phyloP scores from a whole-genome alignment of 108 stramenopile species.

The Nitzschia sp. region DNA sequence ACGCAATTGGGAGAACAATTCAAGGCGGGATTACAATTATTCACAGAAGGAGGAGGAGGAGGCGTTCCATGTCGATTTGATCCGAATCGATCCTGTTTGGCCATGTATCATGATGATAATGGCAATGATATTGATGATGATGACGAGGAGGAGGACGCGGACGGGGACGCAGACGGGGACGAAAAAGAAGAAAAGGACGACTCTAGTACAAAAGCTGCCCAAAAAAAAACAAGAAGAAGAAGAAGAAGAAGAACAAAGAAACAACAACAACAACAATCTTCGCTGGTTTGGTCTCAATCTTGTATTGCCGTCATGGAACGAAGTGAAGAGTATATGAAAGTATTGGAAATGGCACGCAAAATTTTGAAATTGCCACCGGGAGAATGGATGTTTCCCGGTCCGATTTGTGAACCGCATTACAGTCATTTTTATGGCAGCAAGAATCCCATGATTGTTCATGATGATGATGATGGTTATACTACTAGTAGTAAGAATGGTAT shows the following conservation, averaged over 20 bases:
- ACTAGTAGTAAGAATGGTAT: no score
- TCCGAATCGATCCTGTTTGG: neutral
- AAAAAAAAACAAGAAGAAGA: no score
- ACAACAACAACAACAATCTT: neutral
- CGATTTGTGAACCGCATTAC: conserved; percentile 2
- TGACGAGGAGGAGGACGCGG: no score
- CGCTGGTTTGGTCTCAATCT: conserved; percentile 4
- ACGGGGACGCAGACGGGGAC: no score
- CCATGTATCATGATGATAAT: conserved; percentile 6
- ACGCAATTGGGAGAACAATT: conserved; percentile 1
- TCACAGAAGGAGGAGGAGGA: no score
- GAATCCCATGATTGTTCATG: no score
- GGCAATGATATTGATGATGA: no score
- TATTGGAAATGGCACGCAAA: neutral
- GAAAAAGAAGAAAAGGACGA: no score
- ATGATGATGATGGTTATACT: neutral
- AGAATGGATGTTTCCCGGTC: conserved; percentile 17
- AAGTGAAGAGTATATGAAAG: conserved; percentile 11
- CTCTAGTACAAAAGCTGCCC: no score
- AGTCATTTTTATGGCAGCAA: conserved; percentile 8
- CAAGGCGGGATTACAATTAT: neutral
- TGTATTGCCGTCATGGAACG: conserved; percentile 13
- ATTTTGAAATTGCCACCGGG: conserved; percentile 5
- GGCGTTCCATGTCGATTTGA: conserved; percentile 3
- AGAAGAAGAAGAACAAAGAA: no score